Percentiles rank a stretch among this genome's conserved stretches.
phyloP scores from a whole-genome alignment of 225 moss, liverwort and hornwort genomes.

The Sphagnum tenellum region DNA sequence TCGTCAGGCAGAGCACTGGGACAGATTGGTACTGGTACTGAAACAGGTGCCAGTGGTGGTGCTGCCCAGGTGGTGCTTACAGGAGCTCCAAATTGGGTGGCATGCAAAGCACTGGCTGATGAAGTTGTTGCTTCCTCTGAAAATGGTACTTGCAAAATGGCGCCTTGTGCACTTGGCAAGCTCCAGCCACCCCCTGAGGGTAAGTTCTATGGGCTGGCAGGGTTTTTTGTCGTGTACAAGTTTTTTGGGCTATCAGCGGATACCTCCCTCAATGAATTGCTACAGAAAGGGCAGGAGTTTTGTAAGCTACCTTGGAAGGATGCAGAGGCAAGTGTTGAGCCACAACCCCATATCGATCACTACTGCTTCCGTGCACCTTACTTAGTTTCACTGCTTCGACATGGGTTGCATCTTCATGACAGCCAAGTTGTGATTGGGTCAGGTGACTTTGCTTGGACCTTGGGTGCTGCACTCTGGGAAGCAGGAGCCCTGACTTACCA shows the following conservation, averaged over 20 bases:
- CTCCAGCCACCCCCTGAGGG: constrained; percentile 77
- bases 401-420: constrained; percentile 76
- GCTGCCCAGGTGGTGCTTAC: constrained; percentile 52
- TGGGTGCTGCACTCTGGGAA: constrained; percentile 96
- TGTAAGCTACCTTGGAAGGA: constrained; percentile 73
- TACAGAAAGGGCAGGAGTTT: constrained; percentile 65
- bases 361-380: constrained; percentile 97
- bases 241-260: constrained; percentile 74
- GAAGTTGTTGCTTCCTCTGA: constrained; percentile 52
- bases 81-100: constrained; percentile 72
- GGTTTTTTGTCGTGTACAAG: constrained; percentile 91
- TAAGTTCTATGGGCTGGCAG: constrained; percentile 78
- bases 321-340: constrained; percentile 58
- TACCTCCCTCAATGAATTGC: constrained; percentile 65
- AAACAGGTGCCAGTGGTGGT: constrained; percentile 3
- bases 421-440: constrained; percentile 77
- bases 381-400: constrained; percentile 66
- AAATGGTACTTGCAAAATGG: constrained; percentile 23
- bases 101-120: constrained; percentile 56
- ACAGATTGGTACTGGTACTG: constrained; percentile 24
- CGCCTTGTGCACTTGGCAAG: constrained; percentile 86
- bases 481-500: constrained; percentile 75
- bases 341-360: constrained; percentile 89
- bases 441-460: constrained; percentile 94
- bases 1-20: constrained; percentile 24